Conservation (phyloP, 306 rosid genomes). For the Sicyos baderoa region DNA sequence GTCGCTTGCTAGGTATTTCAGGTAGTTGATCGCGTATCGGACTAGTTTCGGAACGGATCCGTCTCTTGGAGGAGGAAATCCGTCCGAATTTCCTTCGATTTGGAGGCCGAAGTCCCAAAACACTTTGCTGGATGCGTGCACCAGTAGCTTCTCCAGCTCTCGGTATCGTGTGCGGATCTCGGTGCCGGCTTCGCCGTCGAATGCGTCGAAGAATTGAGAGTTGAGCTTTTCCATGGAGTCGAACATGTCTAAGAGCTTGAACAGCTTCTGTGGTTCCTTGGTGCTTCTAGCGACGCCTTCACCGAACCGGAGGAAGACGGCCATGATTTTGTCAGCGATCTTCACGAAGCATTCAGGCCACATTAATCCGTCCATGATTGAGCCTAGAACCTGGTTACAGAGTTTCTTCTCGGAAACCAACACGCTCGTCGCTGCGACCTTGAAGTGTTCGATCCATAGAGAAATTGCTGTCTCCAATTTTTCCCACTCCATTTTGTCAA, state of each 20-base stretch:
- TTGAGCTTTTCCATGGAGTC: constrained; percentile 51
- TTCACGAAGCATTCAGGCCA: constrained; percentile 77
- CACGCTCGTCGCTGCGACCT: constrained; percentile 54
- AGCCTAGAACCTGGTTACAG: constrained; percentile 46
- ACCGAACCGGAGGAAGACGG: constrained; percentile 80
- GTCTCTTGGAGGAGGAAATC: constrained; percentile 55
- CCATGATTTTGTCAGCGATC: constrained; percentile 87
- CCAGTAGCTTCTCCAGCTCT: constrained; percentile 68
- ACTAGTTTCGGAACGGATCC: constrained; percentile 77
- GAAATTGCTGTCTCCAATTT: constrained; percentile 56
- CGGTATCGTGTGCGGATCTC: constrained; percentile 55
- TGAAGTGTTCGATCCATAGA: constrained; percentile 74
- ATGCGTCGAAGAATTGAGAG: constrained; percentile 36
- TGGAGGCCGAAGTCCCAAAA: constrained; percentile 82
- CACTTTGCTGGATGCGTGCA: constrained; percentile 68
- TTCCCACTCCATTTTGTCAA: constrained; percentile 83
- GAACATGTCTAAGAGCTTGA: constrained; percentile 78
- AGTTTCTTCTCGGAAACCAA: constrained; percentile 62
- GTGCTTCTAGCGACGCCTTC: constrained; percentile 72
- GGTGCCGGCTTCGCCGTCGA: constrained; percentile 53
- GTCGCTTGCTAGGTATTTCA: constrained; percentile 55
- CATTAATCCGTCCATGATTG: constrained; percentile 53
- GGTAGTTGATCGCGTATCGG: constrained; percentile 65
- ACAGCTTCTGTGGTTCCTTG: constrained; percentile 81
- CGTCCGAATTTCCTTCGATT: constrained; percentile 69